Evolutionary conservation across 441 rosid genomes (phyloP), one percentile per base, ranked within the genome.

Genomic region (Eruca vesicaria): DNA sequence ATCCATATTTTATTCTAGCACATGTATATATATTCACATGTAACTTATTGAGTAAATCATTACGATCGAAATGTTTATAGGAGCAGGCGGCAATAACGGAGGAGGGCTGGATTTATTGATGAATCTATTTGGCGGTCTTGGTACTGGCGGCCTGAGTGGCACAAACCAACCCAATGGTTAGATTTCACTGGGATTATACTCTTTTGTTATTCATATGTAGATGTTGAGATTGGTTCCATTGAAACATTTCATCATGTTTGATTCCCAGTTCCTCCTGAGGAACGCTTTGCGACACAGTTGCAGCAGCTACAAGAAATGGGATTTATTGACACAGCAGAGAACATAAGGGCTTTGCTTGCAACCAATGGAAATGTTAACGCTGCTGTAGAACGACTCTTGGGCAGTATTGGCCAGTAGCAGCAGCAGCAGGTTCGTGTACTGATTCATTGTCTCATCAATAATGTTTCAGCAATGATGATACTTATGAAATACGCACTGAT

Each of bases 231-330:
- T 59, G 28, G 41, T 61, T 55, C 6, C 10, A 36, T 2, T 71
- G 35, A 66, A 61, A 79, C 62, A 18, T 28, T 18, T 19, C 26
- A 28, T 21, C 15, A 32, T 20, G 0, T 53, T 71, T 68, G 4
- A 10, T 68, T 69, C 9, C 83, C 83, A 93, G 97, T 89, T 38
- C 95, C 98, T 12, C 92, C 93, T 3, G 98, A 88, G 77, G 97
- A 93, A 69, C 86, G 86, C 14, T 93, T 76, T 29, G 98, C 93
- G 7, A 90, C 95, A 8, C 97, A 93, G 76, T 79, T 93, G 77
- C 80, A 91, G 57, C 98, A 93, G 83, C 89, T 93, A 50, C 98
- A 89, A 82, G 98, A 90, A 79, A 93, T 93, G 98, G 98, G 98
- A 31, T 93, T 93, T 84, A 85, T 81, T 2, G 98, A 93, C 82